Percentiles rank a stretch among this genome's conserved stretches.
Evolutionary conservation across 495 filamentous ascomycete species (phyloP).

Genomic region (Aspergillus cavernicola): DNA sequence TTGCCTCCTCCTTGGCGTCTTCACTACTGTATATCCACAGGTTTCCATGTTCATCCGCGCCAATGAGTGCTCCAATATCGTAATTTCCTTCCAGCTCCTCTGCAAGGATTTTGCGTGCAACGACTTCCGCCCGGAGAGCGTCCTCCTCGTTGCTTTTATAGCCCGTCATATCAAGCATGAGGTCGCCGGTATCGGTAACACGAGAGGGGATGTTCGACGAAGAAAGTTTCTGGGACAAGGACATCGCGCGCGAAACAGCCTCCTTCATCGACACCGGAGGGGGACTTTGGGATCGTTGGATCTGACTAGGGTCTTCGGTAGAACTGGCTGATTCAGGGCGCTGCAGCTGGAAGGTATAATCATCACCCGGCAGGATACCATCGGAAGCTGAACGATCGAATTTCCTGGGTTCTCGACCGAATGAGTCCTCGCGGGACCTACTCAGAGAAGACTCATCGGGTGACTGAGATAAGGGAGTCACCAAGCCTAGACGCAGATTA

Average conservation of each 20-base stretch:
- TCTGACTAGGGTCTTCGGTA: slow-evolving; percentile 26
- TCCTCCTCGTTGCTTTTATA: slow-evolving; percentile 94
- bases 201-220: slow-evolving; percentile 88
- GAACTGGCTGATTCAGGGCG: slow-evolving; percentile 11
- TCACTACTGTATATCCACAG: slow-evolving; percentile 98
- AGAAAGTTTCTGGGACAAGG: slow-evolving; percentile 82
- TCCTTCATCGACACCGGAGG: slow-evolving; percentile 70
- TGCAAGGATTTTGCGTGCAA: slow-evolving; percentile 91
- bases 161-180: slow-evolving; percentile 97
- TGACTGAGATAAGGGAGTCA: slow-evolving; percentile 62
- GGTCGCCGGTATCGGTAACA: slow-evolving; percentile 87
- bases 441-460: slow-evolving; percentile 50
- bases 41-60: slow-evolving; percentile 91
- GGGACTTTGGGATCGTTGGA: slow-evolving; percentile 64
- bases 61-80: slow-evolving; percentile 93
- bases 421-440: slow-evolving; percentile 24
- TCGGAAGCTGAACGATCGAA: slow-evolving; percentile 54
- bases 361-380: slow-evolving; percentile 36
- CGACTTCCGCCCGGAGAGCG: slow-evolving; percentile 80
- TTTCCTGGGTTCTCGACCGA: slow-evolving; percentile 28
- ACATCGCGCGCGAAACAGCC: slow-evolving; percentile 77
- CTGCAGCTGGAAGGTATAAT: slow-evolving; percentile 9
- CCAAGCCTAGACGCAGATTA: slow-evolving; percentile 39
- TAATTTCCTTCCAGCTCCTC: slow-evolving; percentile 94
- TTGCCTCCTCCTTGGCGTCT: slow-evolving; percentile 81